These are phyloP conservation scores for Manihot esculenta DNA, from an alignment of 441 rosid species.

Conservation along the genomic window DNA sequence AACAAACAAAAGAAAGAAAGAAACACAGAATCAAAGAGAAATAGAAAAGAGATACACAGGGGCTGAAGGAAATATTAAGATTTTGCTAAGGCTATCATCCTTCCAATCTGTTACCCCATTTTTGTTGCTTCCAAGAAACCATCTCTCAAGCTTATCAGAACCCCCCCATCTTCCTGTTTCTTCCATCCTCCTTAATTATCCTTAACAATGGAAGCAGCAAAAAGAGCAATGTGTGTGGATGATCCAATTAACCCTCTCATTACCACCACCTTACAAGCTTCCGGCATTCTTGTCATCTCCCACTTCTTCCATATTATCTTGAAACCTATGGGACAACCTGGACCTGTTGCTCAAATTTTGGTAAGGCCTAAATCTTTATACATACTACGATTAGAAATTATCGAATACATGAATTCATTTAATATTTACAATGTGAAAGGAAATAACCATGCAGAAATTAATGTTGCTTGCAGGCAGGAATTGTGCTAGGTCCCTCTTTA, in stretches of 20 bases:
- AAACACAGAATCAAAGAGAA: constrained; percentile 2
- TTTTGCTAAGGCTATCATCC: not conserved
- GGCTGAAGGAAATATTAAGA: not conserved
- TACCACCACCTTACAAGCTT: constrained; percentile 48
- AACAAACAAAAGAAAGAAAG: not conserved
- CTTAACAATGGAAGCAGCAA: constrained; percentile 30
- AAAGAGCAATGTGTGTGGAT: constrained; percentile 21
- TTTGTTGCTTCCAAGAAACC: not conserved
- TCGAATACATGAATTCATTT: no score
- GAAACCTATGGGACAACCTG: constrained; percentile 71
- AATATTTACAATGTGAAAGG: no score
- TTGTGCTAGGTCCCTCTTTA: constrained; percentile 63
- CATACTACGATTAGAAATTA: no score
- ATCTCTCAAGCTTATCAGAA: not conserved
- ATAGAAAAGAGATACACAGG: not conserved
- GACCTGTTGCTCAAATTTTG: constrained; percentile 70
- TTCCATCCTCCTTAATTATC: not conserved
- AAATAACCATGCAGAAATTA: no score
- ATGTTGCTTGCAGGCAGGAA: constrained; percentile 58
- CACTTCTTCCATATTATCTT: constrained; percentile 61
- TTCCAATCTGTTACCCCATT: not conserved
- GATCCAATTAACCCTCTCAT: constrained; percentile 59
- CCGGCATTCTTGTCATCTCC: constrained; percentile 64
- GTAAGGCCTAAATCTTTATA: constrained; percentile 24
- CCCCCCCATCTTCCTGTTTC: not conserved